A percentile compares a stretch with the other conserved stretches of the same genome.
Evolutionary conservation across 139 green algal species (phyloP).

Genomic region (Chlorokybus atmophyticus): DNA sequence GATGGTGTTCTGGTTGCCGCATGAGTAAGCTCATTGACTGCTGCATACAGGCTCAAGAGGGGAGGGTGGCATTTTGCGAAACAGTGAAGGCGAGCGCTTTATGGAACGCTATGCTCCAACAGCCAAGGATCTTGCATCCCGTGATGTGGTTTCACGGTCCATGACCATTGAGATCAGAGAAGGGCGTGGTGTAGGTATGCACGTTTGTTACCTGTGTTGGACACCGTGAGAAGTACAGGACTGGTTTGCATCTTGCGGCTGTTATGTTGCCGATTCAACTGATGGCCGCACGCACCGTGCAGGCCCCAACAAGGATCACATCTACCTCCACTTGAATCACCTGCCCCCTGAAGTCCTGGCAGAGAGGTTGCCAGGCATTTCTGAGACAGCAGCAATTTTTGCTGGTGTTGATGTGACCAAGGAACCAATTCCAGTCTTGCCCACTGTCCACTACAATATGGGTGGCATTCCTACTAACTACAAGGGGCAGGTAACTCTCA

Average conservation of each 20-base stretch:
- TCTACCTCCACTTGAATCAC: constrained; percentile 98
- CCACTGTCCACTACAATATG: constrained; percentile 99
- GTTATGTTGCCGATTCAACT: neutral
- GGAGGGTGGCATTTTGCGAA: constrained; percentile 92
- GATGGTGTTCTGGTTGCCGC: too few species aligned
- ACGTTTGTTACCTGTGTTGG: neutral
- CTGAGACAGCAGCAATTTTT: constrained; percentile 96
- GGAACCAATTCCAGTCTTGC: constrained; percentile 91
- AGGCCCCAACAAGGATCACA: constrained; percentile 75
- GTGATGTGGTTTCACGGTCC: constrained; percentile 75
- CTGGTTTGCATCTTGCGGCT: neutral
- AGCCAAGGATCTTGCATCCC: constrained; percentile 93
- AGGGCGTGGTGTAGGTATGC: constrained; percentile 40
- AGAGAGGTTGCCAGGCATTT: constrained; percentile 91
- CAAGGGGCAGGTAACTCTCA: constrained; percentile 50
- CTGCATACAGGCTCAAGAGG: constrained; percentile 40
- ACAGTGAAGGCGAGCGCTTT: constrained; percentile 94
- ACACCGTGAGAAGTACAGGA: neutral
- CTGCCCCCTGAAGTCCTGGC: constrained; percentile 90
- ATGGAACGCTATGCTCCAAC: constrained; percentile 97
- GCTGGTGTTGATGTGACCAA: constrained; percentile 92
- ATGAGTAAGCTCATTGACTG: too few species aligned
- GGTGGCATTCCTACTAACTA: constrained; percentile 95
- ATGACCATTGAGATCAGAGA: constrained; percentile 47
- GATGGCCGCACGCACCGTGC: neutral